A percentile compares a stretch with the other conserved stretches of the same genome.
Evolutionary conservation across 768 basidiomycete species (phyloP).

Genomic region (Lactarius trivialis): DNA sequence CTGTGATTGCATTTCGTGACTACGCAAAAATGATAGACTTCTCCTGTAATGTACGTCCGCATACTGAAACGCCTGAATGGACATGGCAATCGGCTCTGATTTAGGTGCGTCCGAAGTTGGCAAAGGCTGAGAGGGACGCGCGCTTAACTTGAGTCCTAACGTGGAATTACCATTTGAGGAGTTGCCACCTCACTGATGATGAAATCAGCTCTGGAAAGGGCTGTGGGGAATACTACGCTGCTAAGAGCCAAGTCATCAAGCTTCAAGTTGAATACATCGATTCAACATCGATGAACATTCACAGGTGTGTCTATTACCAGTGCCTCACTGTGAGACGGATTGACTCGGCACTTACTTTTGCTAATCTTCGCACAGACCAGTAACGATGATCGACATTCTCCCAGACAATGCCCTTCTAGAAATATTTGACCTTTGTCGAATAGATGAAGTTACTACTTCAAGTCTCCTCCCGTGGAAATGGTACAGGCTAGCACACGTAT

Average conservation of each 20-base stretch:
- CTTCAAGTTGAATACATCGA: not conserved
- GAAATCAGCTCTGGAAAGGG: too few species aligned
- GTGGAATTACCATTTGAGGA: too few species aligned
- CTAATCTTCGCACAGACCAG: not conserved
- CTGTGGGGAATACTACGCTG: not conserved
- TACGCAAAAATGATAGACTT: slow-evolving; percentile 17
- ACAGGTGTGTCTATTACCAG: not conserved
- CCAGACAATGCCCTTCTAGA: not conserved
- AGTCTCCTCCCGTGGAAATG: not conserved
- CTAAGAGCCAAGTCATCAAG: not conserved
- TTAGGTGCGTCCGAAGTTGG: not conserved
- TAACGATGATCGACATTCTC: not conserved
- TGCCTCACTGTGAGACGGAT: not conserved
- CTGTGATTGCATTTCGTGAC: slow-evolving; percentile 10
- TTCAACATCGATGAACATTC: too few species aligned
- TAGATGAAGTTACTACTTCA: not conserved
- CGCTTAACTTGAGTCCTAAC: too few species aligned
- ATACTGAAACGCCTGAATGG: not conserved
- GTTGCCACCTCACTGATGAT: too few species aligned
- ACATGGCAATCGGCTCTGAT: not conserved
- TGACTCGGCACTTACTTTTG: not conserved
- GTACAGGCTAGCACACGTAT: not conserved
- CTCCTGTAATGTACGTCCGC: slow-evolving; percentile 10
- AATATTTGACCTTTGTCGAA: not conserved
- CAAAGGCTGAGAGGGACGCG: not conserved